A percentile compares a stretch with the other conserved stretches of the same genome.
These are phyloP conservation scores for Taiwanofungus camphoratus DNA, from an alignment of 1,284 basidiomycete genomes.

Conservation along the genomic window DNA sequence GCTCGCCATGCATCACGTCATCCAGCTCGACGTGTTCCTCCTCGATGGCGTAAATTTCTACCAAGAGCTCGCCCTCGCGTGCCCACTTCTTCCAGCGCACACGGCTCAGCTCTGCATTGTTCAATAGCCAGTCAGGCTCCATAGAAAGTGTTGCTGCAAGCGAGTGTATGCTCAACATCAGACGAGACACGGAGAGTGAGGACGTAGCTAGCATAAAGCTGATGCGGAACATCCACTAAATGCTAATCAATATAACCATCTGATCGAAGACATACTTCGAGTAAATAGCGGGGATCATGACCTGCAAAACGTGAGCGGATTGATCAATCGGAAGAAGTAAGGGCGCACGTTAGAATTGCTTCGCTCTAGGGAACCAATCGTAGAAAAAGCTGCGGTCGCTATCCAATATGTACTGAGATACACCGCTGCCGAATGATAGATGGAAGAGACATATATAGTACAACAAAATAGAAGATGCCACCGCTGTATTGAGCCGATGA, in stretches of 20 bases:
- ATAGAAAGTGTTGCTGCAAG: slow-evolving; percentile 24
- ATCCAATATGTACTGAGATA: not conserved
- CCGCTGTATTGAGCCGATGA: not conserved
- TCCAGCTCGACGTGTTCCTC: slow-evolving; percentile 12
- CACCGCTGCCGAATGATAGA: not conserved
- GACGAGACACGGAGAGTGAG: slow-evolving; percentile 25
- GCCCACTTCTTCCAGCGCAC: slow-evolving; percentile 22
- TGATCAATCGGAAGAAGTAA: not conserved
- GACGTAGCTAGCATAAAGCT: slow-evolving; percentile 22
- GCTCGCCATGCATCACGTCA: slow-evolving; percentile 3
- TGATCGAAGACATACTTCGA: not conserved
- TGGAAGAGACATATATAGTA: slow-evolving; percentile 1
- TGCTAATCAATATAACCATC: slow-evolving; percentile 17
- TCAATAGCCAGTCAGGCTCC: slow-evolving; percentile 25
- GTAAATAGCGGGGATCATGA: slow-evolving; percentile 2
- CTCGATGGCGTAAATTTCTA: slow-evolving; percentile 20
- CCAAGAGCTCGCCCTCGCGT: slow-evolving; percentile 22
- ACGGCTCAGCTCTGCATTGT: slow-evolving; percentile 27
- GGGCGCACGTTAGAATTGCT: not conserved
- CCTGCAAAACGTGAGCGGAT: not conserved
- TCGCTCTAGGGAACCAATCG: not conserved
- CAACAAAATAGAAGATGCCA: slow-evolving; percentile 3
- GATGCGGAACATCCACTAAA: slow-evolving; percentile 20
- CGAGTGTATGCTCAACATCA: slow-evolving; percentile 28
- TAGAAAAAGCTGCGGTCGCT: not conserved